phyloP scores from a whole-genome alignment of 768 basidiomycete species.

The Lactarius indigo region DNA sequence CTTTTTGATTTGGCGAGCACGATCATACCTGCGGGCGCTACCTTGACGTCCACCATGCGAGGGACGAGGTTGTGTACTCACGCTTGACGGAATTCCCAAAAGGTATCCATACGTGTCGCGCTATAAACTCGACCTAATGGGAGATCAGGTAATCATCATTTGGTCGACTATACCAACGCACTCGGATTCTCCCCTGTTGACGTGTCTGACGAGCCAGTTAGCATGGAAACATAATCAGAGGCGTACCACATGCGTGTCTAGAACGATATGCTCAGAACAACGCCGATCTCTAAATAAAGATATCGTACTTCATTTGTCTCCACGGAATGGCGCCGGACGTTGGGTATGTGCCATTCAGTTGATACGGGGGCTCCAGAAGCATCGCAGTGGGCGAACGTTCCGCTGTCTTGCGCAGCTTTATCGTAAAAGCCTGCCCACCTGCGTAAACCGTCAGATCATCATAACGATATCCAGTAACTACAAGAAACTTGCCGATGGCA shows the following conservation, averaged over 20 bases:
- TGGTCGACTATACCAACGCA: conserved; percentile 3
- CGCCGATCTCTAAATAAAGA: not conserved
- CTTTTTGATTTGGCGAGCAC: conserved; percentile 61
- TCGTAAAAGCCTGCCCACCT: conserved; percentile 78
- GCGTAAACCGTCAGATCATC: not conserved
- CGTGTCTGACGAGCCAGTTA: conserved; percentile 3
- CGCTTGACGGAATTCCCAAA: conserved; percentile 68
- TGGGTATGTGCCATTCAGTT: conserved; percentile 40
- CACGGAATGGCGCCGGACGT: conserved; percentile 35
- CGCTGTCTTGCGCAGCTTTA: conserved; percentile 67
- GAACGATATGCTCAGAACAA: not conserved
- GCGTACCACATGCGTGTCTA: conserved; percentile 59
- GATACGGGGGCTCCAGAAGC: conserved; percentile 70
- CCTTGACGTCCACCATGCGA: not conserved
- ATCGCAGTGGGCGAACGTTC: conserved; percentile 67
- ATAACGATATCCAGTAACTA: conserved; percentile 19
- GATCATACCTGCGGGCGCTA: conserved; percentile 44
- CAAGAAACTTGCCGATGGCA: conserved; percentile 49
- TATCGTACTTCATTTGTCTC: conserved; percentile 71
- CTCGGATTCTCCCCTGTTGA: conserved; percentile 55
- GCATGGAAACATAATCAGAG: conserved; percentile 3
- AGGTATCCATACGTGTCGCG: conserved; percentile 64
- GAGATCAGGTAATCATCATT: not conserved
- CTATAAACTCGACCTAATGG: conserved; percentile 27
- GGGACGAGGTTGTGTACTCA: conserved; percentile 19